Evolutionary conservation across 192 early-diverging fungal species (phyloP).

Genomic region (Coemansia javaensis): DNA sequence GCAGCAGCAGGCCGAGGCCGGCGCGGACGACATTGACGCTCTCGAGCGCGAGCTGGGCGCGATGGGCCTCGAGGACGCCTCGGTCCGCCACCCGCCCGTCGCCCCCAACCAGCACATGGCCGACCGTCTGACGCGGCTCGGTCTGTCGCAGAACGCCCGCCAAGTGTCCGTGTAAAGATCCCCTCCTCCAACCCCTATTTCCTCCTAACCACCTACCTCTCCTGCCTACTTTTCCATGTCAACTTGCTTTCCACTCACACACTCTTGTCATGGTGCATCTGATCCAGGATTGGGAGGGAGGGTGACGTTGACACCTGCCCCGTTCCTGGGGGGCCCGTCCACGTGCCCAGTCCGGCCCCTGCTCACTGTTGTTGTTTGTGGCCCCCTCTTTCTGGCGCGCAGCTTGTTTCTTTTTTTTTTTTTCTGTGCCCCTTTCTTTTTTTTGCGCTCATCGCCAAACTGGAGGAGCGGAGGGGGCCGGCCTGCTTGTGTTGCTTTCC

Average conservation of each 20-base stretch:
- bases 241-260: too few species aligned
- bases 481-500: not conserved
- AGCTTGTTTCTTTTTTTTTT: conserved; percentile 1
- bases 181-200: too few species aligned
- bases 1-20: not conserved
- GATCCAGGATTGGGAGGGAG: too few species aligned
- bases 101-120: conserved; percentile 20
- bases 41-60: conserved; percentile 44
- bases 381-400: too few species aligned
- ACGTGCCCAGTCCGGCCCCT: too few species aligned
- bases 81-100: not conserved
- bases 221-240: not conserved
- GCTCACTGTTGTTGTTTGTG: too few species aligned
- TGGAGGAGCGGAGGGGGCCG: not conserved
- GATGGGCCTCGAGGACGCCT: conserved; percentile 18
- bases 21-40: conserved; percentile 27
- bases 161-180: conserved; percentile 1
- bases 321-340: too few species aligned
- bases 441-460: not conserved
- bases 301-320: too few species aligned
- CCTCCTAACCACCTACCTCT: too few species aligned
- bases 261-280: too few species aligned
- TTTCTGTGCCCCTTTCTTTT: not conserved
- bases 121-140: conserved; percentile 33
- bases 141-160: conserved; percentile 12